Evolutionary conservation across 2,329 filamentous ascomycete genomes (phyloP).

Genomic region (Lasiodiplodia theobromae): DNA sequence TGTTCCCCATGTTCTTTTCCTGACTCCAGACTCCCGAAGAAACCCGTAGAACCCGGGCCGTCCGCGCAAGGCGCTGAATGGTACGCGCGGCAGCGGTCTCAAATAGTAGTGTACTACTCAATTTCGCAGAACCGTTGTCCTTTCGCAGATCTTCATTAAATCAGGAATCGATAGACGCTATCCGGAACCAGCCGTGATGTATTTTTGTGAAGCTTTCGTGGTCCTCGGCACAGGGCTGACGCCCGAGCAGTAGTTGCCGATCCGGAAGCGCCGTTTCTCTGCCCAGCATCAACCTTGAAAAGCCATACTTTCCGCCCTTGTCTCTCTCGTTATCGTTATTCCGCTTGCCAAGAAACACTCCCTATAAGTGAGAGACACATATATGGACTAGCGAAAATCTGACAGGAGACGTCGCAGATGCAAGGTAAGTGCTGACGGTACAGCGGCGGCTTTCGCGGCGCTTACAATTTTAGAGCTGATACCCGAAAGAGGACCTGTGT

Average conservation of each 20-base stretch:
- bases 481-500: not conserved
- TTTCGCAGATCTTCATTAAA: too few species aligned
- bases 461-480: not conserved
- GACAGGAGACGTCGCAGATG: conserved; percentile 2
- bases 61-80: too few species aligned
- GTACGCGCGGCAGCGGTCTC: too few species aligned
- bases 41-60: too few species aligned
- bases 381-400: not conserved
- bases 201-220: too few species aligned
- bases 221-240: too few species aligned
- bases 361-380: not conserved
- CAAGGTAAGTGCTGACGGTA: not conserved
- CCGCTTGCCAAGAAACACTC: not conserved
- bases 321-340: not conserved
- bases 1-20: not conserved
- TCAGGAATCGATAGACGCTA: too few species aligned
- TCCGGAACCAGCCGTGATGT: too few species aligned
- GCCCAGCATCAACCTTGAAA: not conserved
- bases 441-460: not conserved
- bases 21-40: too few species aligned
- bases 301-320: not conserved
- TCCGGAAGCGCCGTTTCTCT: not conserved
- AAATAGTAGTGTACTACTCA: too few species aligned
- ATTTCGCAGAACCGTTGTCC: too few species aligned
- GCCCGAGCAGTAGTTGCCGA: too few species aligned